Evolutionary conservation across 1,284 basidiomycete genomes (phyloP).

Genomic region (Pseudozyma thailandica): DNA sequence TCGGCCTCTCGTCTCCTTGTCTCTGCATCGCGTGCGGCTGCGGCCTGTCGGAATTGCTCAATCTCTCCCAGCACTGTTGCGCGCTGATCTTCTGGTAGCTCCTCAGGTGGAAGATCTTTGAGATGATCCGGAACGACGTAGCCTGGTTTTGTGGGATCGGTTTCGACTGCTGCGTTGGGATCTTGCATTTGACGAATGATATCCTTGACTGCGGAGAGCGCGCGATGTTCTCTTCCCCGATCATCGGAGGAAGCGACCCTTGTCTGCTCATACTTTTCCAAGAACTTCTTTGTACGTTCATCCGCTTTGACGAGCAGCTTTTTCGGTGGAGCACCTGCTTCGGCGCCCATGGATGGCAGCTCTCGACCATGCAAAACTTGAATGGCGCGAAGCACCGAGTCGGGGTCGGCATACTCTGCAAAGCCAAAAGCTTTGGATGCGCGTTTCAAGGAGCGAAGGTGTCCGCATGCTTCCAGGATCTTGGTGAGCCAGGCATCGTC

Average conservation of each 20-base stretch:
- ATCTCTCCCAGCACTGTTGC: conserved; percentile 94
- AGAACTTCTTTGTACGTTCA: conserved; percentile 85
- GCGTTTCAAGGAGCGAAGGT: conserved; percentile 85
- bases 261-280: conserved; percentile 83
- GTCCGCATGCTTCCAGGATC: conserved; percentile 86
- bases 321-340: conserved; percentile 71
- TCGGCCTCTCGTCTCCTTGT: conserved; percentile 58
- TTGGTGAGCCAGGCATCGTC: conserved; percentile 80
- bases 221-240: conserved; percentile 67
- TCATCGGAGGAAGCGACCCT: conserved; percentile 79
- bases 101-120: conserved; percentile 91
- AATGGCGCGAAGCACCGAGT: conserved; percentile 84
- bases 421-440: conserved; percentile 95
- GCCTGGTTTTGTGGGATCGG: conserved; percentile 36
- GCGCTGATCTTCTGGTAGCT: conserved; percentile 93
- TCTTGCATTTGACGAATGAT: conserved; percentile 65
- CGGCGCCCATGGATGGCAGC: conserved; percentile 70
- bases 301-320: conserved; percentile 82
- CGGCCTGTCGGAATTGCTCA: conserved; percentile 74
- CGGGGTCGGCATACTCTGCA: conserved; percentile 88
- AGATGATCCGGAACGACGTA: conserved; percentile 88
- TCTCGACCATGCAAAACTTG: conserved; percentile 83
- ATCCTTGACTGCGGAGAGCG: conserved; percentile 72
- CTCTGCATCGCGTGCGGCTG: conserved; percentile 63
- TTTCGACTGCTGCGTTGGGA: conserved; percentile 74